Evolutionary conservation across 2,329 filamentous ascomycete genomes (phyloP).

Genomic region (Aureobasidium namibiae): DNA sequence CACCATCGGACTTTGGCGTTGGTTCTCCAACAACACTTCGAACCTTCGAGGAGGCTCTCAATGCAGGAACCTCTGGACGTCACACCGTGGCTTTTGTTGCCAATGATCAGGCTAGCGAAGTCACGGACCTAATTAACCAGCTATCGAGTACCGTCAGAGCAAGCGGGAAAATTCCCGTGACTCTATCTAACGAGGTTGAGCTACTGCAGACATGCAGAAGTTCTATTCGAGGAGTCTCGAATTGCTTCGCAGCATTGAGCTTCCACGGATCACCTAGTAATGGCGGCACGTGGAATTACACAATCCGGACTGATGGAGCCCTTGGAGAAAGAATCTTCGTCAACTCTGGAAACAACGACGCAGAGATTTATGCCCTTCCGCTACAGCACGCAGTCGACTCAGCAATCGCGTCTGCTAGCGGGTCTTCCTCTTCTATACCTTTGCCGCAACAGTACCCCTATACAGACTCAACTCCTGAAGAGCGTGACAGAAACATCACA

Average conservation of each 20-base stretch:
- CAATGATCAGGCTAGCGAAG: slow-evolving; percentile 59
- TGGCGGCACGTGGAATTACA: slow-evolving; percentile 79
- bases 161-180: slow-evolving; percentile 48
- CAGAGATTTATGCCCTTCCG: slow-evolving; percentile 69
- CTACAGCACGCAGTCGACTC: slow-evolving; percentile 71
- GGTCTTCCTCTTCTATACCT: slow-evolving; percentile 32
- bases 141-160: slow-evolving; percentile 51
- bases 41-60: slow-evolving; percentile 56
- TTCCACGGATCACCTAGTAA: slow-evolving; percentile 70
- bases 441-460: slow-evolving; percentile 61
- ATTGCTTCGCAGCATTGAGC: slow-evolving; percentile 64
- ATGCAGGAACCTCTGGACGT: slow-evolving; percentile 48
- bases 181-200: slow-evolving; percentile 47
- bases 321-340: slow-evolving; percentile 60
- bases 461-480: slow-evolving; percentile 60
- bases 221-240: slow-evolving; percentile 52
- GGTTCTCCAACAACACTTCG: slow-evolving; percentile 54
- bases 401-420: slow-evolving; percentile 55
- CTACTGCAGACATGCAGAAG: slow-evolving; percentile 55
- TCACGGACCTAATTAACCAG: slow-evolving; percentile 60
- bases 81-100: slow-evolving; percentile 72
- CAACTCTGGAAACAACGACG: slow-evolving; percentile 59
- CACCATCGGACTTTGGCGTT: slow-evolving; percentile 68
- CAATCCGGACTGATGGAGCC: slow-evolving; percentile 65
- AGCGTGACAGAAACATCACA: slow-evolving; percentile 59